These are phyloP conservation scores for Epithemia pelagica DNA, from an alignment of 108 stramenopile genomes.

Conservation along the genomic window DNA sequence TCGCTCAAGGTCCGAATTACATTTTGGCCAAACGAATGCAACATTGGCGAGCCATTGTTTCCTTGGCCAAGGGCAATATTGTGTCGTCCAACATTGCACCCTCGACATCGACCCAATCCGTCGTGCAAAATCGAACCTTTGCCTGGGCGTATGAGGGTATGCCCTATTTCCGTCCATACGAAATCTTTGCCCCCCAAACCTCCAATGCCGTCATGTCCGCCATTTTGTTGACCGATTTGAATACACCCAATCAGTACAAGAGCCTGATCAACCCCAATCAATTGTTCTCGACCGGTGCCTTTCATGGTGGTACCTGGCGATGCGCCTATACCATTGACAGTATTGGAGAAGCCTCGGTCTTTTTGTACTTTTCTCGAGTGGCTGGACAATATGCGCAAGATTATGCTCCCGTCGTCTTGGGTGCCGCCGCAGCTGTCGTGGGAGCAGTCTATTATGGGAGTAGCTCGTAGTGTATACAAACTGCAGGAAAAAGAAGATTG, in stretches of 20 bases:
- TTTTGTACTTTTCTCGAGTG: conserved; percentile 80
- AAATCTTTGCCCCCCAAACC: conserved; percentile 95
- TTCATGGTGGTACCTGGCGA: conserved; percentile 96
- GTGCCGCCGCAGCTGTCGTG: neutral
- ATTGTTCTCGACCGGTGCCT: conserved; percentile 88
- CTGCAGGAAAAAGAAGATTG: too few relatives aligned
- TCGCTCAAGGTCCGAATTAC: conserved; percentile 97
- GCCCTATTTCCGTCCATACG: conserved; percentile 92
- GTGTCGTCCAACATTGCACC: conserved; percentile 97
- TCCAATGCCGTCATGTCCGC: conserved; percentile 97
- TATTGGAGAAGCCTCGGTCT: conserved; percentile 91
- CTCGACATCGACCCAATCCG: conserved; percentile 92
- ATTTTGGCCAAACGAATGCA: conserved; percentile 96
- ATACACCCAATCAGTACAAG: conserved; percentile 49
- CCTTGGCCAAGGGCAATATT: conserved; percentile 79
- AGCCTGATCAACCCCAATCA: conserved; percentile 88
- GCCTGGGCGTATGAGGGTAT: conserved; percentile 98
- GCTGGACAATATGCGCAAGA: conserved; percentile 49
- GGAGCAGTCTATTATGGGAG: neutral
- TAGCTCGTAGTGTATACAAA: too few relatives aligned
- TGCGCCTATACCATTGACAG: conserved; percentile 92
- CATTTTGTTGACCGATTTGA: conserved; percentile 88
- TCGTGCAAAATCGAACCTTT: conserved; percentile 90
- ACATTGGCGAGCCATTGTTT: conserved; percentile 96
- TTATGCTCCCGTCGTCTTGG: neutral